Base-by-base conservation (phyloP, 2,329 filamentous ascomycete species). In the Ophiostoma montium region DNA sequence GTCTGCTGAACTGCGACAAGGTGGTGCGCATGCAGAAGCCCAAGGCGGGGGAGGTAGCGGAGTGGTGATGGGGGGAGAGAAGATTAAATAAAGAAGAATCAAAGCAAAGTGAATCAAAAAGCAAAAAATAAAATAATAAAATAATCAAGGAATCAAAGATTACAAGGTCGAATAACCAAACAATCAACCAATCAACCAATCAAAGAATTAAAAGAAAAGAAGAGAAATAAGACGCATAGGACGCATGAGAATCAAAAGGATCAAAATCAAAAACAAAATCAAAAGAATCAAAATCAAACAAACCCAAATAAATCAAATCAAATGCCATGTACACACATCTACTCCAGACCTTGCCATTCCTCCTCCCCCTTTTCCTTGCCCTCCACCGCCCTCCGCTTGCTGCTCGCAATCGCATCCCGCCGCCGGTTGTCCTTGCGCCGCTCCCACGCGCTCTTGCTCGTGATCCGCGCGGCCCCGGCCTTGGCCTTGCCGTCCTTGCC, bases 361-460 rank as follows among this genome's bases (percentile, higher is more conserved):
- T 50, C 53, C 11, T 56, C 50, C 32, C 33, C 43, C 23, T 45
- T 27, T n/a, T 49, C 44, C 16, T 12, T 32, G 19, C 44, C 47
- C 31, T 39, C 41, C 15, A 50, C 49, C 36, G 65, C 60, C 49
- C 61, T 50, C 61, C 69, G 70, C 65, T 74, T 79, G 62, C 75
- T 83, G 27, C 71, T 74, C 52, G 75, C 70, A 49, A 81, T 80
- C 5, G 79, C 82, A 0, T 75, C 80, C 49, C 65, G 74, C 54
- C 67, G 70, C 55, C 83, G 86, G 58, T 86, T 74, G 65, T 86
- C 82, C 62, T 73, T 70, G 57, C 74, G 71, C 57, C 83, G 70
- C 62, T 87, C 81, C 67, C 78, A 90, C 3, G 83, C 82, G 61
- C 83, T 86, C 74, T 84, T 85, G 1, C 82, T 86, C 55, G 87